Conservation (phyloP, 2,329 filamentous ascomycete genomes). For the Dothideomycetes sp. region DNA sequence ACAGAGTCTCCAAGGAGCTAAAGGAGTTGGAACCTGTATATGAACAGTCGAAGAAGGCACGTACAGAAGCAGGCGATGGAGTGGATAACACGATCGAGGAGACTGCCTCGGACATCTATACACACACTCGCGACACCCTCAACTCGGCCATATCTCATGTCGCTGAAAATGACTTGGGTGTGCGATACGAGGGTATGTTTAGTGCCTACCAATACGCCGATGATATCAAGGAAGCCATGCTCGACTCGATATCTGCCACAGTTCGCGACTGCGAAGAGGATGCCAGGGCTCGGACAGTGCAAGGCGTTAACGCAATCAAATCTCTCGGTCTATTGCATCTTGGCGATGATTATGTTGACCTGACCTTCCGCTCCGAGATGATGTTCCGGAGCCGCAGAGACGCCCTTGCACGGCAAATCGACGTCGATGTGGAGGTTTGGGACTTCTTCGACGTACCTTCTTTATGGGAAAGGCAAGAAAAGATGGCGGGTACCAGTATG, state of each 20-base stretch:
- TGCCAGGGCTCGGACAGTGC: constrained; percentile 65
- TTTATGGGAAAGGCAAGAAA: constrained; percentile 83
- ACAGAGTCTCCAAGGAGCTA: constrained; percentile 71
- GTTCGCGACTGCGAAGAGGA: constrained; percentile 75
- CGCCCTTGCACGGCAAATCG: constrained; percentile 69
- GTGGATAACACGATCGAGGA: constrained; percentile 75
- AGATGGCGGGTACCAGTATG: constrained; percentile 87
- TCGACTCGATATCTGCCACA: constrained; percentile 71
- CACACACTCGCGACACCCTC: constrained; percentile 66
- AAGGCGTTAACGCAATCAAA: constrained; percentile 78
- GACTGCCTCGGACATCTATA: constrained; percentile 76
- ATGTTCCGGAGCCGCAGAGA: constrained; percentile 88
- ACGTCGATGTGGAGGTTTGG: constrained; percentile 76
- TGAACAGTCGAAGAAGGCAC: constrained; percentile 72
- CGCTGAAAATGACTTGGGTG: constrained; percentile 65
- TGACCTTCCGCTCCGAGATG: constrained; percentile 79
- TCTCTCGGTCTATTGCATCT: constrained; percentile 80
- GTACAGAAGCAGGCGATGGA: constrained; percentile 66
- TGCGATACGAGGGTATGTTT: constrained; percentile 78
- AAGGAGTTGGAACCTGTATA: constrained; percentile 74
- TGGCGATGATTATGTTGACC: constrained; percentile 72
- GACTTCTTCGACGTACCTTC: constrained; percentile 88
- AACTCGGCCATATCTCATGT: constrained; percentile 64
- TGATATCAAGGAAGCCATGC: constrained; percentile 82
- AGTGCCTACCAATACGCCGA: constrained; percentile 86